phyloP scores from a whole-genome alignment of 139 green algal species.

The Chlorella sp. region DNA sequence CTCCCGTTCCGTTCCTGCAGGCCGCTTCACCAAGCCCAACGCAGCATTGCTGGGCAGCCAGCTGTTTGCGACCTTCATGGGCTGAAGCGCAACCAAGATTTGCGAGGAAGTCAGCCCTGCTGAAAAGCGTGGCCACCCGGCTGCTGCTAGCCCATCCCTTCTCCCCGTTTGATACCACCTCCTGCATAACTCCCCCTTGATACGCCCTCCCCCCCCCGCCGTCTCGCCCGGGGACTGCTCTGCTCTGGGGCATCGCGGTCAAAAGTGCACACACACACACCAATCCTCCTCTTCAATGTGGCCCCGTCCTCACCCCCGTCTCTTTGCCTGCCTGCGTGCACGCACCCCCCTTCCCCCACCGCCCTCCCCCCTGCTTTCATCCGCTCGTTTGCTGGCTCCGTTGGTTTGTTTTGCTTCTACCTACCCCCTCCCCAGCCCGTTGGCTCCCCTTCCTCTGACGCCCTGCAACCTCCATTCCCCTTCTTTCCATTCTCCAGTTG shows the following conservation, averaged over 20 bases:
- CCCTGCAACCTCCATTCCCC: neutral
- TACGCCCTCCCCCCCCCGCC: too few species aligned
- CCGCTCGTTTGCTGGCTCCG: neutral
- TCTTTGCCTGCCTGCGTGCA: neutral
- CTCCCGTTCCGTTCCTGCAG: neutral
- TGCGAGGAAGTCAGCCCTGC: too few species aligned
- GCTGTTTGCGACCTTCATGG: slow-evolving; percentile 42
- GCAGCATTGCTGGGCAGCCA: slow-evolving; percentile 51
- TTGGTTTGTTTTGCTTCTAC: neutral
- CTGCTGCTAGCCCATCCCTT: too few species aligned
- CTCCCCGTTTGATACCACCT: too few species aligned
- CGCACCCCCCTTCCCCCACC: neutral
- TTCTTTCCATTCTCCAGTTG: too few species aligned
- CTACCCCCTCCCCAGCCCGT: neutral
- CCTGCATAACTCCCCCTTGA: too few species aligned
- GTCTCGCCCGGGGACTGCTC: too few species aligned
- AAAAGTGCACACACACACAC: too few species aligned
- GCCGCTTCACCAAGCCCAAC: slow-evolving; percentile 45
- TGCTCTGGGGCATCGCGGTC: too few species aligned
- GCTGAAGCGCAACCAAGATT: neutral
- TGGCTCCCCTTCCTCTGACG: neutral
- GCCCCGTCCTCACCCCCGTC: neutral
- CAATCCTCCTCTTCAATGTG: too few species aligned
- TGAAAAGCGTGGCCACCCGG: too few species aligned
- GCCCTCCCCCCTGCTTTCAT: neutral